Base-by-base conservation (phyloP, 2,329 filamentous ascomycete genomes). In the Colletotrichum musicola region DNA sequence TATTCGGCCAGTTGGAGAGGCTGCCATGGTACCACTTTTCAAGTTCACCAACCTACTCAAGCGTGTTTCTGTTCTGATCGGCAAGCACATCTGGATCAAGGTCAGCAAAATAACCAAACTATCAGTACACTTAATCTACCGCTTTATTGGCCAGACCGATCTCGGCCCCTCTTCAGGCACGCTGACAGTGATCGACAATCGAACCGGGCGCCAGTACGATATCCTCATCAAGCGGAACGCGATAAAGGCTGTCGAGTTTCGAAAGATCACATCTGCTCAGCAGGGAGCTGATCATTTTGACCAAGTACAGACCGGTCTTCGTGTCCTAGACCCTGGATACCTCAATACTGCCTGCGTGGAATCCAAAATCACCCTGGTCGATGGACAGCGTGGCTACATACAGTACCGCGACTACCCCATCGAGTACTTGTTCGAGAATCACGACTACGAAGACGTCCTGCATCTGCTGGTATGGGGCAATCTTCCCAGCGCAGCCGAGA, bases 401-500 rank as follows among this genome's bases (percentile, higher is more conserved):
- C 76, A 77, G 61, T 80, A 77, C 62, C 76, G 79, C 5, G 75
- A 76, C 9, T 75, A 78, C 62, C 69, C 73, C 7, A 77, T 80
- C 38, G 65, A 72, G 25, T 51, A 73, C 12, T 58, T 75, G 1
- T 68, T 71, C 30, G 25, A 68, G 4, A 68, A 71, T 3, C 62
- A 73, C 55, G 69, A 72, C 46, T 76, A 70, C 42, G 74, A 75
- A 44, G 74, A 76, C 4, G 71, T 75, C n/a, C 14, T 69, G n/a
- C 62, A 81, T 62, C 76, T 83, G 20, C 73, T 82, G 13, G 75
- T 82, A 63, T 82, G 79, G 74, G 79, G 79, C 7, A 70, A 75
- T 9, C 70, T 80, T 2, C 81, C 81, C 1, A 74, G 73, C 2
- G 68, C 74, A 35, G 64, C 72, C 18, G 74, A 81, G 71, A 77